A percentile compares a stretch with the other conserved stretches of the same genome.
Evolutionary conservation across 2,329 filamentous ascomycete genomes (phyloP).

Genomic region (Pseudocercospora eumusae): DNA sequence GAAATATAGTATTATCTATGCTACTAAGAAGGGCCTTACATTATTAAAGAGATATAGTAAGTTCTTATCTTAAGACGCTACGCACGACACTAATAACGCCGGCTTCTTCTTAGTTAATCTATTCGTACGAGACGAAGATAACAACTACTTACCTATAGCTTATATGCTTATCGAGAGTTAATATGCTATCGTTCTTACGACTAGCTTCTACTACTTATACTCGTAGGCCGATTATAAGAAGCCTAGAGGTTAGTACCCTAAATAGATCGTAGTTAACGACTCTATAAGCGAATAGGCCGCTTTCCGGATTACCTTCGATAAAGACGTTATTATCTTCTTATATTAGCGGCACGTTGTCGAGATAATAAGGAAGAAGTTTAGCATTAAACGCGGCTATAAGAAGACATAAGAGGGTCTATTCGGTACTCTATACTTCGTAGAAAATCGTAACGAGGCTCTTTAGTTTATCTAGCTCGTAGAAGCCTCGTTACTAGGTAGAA

Average conservation of each 20-base stretch:
- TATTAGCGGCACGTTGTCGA: not conserved
- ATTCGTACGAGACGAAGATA: not conserved
- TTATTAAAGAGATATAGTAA: not conserved
- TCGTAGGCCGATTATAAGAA: not conserved
- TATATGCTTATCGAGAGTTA: not conserved
- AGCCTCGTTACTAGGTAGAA: not conserved
- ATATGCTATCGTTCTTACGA: not conserved
- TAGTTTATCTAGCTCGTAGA: not conserved
- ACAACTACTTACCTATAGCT: not conserved
- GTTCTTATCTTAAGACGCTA: not conserved
- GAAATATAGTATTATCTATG: not conserved
- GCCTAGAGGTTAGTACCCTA: not conserved
- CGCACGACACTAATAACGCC: not conserved
- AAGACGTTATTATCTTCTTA: not conserved
- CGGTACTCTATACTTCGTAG: not conserved
- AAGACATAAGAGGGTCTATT: not conserved
- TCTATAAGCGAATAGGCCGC: not conserved
- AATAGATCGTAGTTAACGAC: not conserved
- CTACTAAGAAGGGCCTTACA: not conserved
- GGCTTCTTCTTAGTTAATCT: not conserved
- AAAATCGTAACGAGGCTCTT: not conserved
- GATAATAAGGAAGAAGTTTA: not conserved
- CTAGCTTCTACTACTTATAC: not conserved
- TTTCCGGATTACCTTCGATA: not conserved
- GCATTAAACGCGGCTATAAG: not conserved